These are phyloP conservation scores for Clathrus columnatus DNA, from an alignment of 768 basidiomycete genomes.

Conservation along the genomic window DNA sequence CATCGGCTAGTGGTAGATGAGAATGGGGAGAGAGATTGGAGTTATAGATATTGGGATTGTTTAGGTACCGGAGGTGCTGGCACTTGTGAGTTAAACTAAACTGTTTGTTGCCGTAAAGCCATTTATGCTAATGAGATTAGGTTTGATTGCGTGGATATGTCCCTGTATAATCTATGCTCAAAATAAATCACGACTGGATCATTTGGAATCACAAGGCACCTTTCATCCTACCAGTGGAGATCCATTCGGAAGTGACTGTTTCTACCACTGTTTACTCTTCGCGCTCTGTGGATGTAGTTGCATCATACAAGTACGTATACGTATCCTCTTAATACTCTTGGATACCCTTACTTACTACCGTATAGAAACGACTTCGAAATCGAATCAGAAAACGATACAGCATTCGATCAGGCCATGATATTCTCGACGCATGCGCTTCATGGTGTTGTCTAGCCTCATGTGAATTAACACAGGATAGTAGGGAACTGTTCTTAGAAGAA, in stretches of 20 bases:
- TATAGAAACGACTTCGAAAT: background rate
- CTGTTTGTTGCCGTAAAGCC: background rate
- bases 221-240: constrained; percentile 32
- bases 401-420: background rate
- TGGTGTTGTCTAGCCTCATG: background rate
- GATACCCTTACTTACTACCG: background rate
- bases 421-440: background rate
- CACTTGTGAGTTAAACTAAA: constrained; percentile 18
- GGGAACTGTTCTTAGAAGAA: background rate
- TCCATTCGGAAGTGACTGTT: constrained; percentile 28
- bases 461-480: background rate
- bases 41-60: constrained; percentile 20
- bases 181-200: constrained; percentile 33
- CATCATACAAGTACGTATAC: constrained; percentile 30
- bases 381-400: background rate
- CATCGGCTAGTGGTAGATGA: constrained; percentile 17
- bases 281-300: constrained; percentile 27
- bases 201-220: constrained; percentile 27
- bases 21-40: constrained; percentile 27
- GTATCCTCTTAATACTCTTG: background rate
- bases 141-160: constrained; percentile 29
- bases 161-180: constrained; percentile 35
- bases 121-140: constrained; percentile 17
- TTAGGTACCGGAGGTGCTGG: constrained; percentile 11
- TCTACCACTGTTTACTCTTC: constrained; percentile 26